Conservation (phyloP, 2,329 filamentous ascomycete species). For the Aureobasidium vineae region DNA sequence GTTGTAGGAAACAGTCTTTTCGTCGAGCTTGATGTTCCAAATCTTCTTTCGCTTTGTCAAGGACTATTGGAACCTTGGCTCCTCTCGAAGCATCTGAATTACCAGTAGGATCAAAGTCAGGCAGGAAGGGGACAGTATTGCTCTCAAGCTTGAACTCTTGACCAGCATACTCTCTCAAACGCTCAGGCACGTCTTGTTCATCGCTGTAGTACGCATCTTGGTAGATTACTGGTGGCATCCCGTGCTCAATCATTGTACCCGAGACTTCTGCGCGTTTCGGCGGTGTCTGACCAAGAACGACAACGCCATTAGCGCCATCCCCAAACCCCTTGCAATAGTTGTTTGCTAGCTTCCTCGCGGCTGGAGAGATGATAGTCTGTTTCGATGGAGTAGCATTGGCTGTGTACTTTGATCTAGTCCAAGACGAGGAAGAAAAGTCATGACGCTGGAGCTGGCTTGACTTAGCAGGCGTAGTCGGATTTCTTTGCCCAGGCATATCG, state of each 20-base stretch:
- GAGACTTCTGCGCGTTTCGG: conserved; percentile 50
- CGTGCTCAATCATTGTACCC: conserved; percentile 57
- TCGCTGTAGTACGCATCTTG: conserved; percentile 83
- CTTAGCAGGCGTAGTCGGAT: conserved; percentile 40
- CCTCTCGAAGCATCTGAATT: conserved; percentile 57
- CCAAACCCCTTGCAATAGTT: conserved; percentile 10
- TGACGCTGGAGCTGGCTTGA: neutral
- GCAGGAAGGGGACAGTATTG: conserved; percentile 73
- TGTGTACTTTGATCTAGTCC: conserved; percentile 38
- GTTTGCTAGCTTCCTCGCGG: conserved; percentile 3
- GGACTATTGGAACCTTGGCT: conserved; percentile 47
- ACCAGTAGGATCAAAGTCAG: conserved; percentile 67
- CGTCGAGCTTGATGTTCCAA: conserved; percentile 53
- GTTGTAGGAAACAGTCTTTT: conserved; percentile 59
- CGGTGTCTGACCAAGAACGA: conserved; percentile 43
- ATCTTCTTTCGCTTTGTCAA: conserved; percentile 55
- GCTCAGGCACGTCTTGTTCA: conserved; percentile 76
- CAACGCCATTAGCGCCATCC: conserved; percentile 28
- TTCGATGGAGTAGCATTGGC: conserved; percentile 27
- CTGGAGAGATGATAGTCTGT: neutral
- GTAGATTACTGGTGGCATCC: conserved; percentile 69
- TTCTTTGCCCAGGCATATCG: conserved; percentile 48
- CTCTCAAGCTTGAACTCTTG: conserved; percentile 78
- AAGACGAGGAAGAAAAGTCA: conserved; percentile 30
- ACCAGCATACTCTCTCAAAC: conserved; percentile 79